Evolutionary conservation across 2,329 filamentous ascomycete genomes (phyloP).

Genomic region (Fusarium kyushuense): DNA sequence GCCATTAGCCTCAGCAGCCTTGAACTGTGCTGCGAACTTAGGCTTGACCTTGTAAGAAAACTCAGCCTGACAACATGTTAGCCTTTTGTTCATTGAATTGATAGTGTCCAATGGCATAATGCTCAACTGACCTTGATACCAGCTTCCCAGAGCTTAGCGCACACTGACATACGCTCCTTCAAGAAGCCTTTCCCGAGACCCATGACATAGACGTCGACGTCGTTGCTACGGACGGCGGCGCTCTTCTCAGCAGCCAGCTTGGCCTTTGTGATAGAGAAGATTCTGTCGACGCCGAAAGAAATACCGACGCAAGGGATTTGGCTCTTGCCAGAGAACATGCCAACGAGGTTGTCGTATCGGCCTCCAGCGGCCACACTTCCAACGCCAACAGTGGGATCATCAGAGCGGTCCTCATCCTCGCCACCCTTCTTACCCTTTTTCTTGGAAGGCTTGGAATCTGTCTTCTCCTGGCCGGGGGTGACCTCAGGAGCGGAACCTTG

Average conservation of each 20-base stretch:
- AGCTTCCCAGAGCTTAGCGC: slow-evolving; percentile 82
- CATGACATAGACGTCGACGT: slow-evolving; percentile 95
- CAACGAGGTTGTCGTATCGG: slow-evolving; percentile 91
- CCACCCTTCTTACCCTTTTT: slow-evolving; percentile 65
- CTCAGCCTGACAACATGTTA: slow-evolving; percentile 69
- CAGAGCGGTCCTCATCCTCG: slow-evolving; percentile 74
- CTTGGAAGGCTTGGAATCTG: slow-evolving; percentile 56
- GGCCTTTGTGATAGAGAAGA: slow-evolving; percentile 91
- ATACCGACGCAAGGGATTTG: slow-evolving; percentile 77
- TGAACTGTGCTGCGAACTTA: slow-evolving; percentile 90
- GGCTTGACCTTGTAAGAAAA: slow-evolving; percentile 92
- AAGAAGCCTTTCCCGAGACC: slow-evolving; percentile 90
- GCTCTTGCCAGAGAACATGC: slow-evolving; percentile 89
- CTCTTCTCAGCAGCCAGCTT: slow-evolving; percentile 71
- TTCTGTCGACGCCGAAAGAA: slow-evolving; percentile 94
- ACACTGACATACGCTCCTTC: slow-evolving; percentile 85
- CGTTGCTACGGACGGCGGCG: slow-evolving; percentile 67
- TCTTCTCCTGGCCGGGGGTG: slow-evolving; percentile 53
- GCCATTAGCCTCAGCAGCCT: slow-evolving; percentile 82
- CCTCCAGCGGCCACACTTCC: slow-evolving; percentile 91
- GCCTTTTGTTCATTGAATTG: slow-evolving; percentile 28
- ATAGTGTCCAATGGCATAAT: neutral
- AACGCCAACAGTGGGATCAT: slow-evolving; percentile 84
- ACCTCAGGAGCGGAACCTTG: slow-evolving; percentile 75
- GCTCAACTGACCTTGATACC: slow-evolving; percentile 76